Evolutionary conservation across 768 basidiomycete genomes (phyloP), one percentile per base, ranked within the genome.

Genomic region (Hebeloma cylindrosporum): DNA sequence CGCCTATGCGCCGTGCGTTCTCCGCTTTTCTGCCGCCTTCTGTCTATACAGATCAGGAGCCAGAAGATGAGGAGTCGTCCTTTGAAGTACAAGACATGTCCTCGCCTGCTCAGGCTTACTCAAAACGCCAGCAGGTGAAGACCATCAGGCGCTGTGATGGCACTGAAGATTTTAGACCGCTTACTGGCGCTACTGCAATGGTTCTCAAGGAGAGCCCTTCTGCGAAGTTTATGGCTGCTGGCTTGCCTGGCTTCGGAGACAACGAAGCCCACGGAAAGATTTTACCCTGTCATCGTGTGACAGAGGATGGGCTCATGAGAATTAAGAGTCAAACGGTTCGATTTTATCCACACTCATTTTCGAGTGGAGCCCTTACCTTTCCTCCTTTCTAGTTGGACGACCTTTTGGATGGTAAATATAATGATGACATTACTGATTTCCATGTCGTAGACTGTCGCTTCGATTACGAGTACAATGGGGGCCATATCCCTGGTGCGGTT

Each of bases 361-460:
- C 17, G 27, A 28, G 14, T 32, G 40, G 35, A 37, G 32, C 7
- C 1, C 32, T 47, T 30, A 33, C 53, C 62, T 52, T 47, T 51
- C 28, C 4, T 43, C 3, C 33, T 40, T 13, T 51, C 9, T 53
- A 95, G 93, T 66, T 99, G 61, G 79, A 93, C 53, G 69, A 73
- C 10, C 72, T 98, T 10, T 66, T 98, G 23, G 79, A 83, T 36
- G 94, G 95, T 17, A 73, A 67, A 52, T 97, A 80, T 65, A 66
- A 79, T 39, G 60, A 75, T 14, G 67, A 77, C 48, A 81, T 95
- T 45, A 72, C 75, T 28, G 73, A 80, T 34, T 96, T 74, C 63
- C 77, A 87, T 54, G 68, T 99, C 45, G 85, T 99, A 55, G 96
- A 99, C 68, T 98, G 96, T 65, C 88, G 96, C 31, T 99, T 98